Evolutionary conservation across 2,329 filamentous ascomycete species (phyloP).

Genomic region (Monilinia laxa): DNA sequence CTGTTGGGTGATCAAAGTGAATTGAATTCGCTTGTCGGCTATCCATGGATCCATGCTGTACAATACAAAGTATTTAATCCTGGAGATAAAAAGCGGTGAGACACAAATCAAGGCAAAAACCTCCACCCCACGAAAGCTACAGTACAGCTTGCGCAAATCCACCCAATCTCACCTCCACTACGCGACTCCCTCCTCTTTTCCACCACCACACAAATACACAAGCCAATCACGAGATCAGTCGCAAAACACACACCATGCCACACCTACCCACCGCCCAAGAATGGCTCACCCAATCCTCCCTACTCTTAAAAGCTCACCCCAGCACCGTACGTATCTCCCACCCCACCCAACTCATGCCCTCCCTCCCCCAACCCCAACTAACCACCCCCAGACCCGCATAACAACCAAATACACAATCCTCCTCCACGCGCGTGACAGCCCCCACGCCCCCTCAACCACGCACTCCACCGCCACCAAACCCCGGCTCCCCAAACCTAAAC

Average conservation of each 20-base stretch:
- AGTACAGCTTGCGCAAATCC: not conserved
- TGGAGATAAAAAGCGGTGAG: too few relatives aligned
- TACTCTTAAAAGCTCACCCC: constrained; percentile 83
- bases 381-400: constrained; percentile 68
- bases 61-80: too few relatives aligned
- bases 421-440: constrained; percentile 44
- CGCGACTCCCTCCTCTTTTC: not conserved
- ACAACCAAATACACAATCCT: constrained; percentile 89
- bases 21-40: too few relatives aligned
- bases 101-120: not conserved
- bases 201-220: not conserved
- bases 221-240: not conserved
- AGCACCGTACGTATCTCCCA: constrained; percentile 62
- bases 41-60: too few relatives aligned
- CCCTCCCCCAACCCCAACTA: not conserved
- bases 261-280: constrained; percentile 79
- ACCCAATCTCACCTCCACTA: not conserved
- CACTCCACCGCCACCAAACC: constrained; percentile 26
- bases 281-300: constrained; percentile 85
- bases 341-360: constrained; percentile 1
- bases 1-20: too few relatives aligned
- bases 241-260: constrained; percentile 59
- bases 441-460: constrained; percentile 34
- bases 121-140: not conserved
- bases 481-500: constrained; percentile 37